A percentile compares a stretch with the other conserved stretches of the same genome.
Evolutionary conservation across 768 basidiomycete species (phyloP).

Genomic region (Leucocoprinus leucothites): DNA sequence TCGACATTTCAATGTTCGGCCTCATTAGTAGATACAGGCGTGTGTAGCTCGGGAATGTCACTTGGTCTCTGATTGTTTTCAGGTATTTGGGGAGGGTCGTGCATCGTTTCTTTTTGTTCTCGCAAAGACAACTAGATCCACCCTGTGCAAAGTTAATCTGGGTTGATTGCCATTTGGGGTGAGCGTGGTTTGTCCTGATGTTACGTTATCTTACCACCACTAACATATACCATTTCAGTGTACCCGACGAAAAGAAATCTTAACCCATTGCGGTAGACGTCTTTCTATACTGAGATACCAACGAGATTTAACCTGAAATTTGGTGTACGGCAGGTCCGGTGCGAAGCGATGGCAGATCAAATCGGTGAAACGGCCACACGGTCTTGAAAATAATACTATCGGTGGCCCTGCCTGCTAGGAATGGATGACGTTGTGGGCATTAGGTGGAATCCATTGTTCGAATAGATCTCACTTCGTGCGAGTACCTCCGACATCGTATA

Average conservation of each 20-base stretch:
- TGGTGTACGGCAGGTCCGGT: conserved; percentile 5
- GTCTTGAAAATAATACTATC: conserved; percentile 1
- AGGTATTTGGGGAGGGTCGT: background rate
- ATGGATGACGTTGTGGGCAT: conserved; percentile 4
- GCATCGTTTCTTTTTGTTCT: conserved; percentile 8
- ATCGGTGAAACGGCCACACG: conserved; percentile 7
- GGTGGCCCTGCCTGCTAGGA: conserved; percentile 2
- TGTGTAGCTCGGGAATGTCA: background rate
- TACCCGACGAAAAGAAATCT: background rate
- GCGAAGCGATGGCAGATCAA: background rate
- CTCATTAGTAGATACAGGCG: conserved; percentile 1
- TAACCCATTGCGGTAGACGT: conserved; percentile 3
- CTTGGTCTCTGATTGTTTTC: background rate
- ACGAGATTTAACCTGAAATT: background rate
- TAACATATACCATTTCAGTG: background rate
- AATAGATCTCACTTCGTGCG: background rate
- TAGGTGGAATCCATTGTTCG: conserved; percentile 1
- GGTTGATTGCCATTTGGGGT: conserved; percentile 11
- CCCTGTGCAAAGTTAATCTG: conserved; percentile 4
- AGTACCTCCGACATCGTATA: conserved; percentile 7
- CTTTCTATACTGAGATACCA: background rate
- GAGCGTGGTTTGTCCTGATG: conserved; percentile 4
- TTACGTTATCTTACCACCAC: background rate
- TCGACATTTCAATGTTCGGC: background rate
- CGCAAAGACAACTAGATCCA: conserved; percentile 4